These are phyloP conservation scores for Astragalus glycyphyllos DNA, from an alignment of 306 rosid genomes.

Conservation along the genomic window DNA sequence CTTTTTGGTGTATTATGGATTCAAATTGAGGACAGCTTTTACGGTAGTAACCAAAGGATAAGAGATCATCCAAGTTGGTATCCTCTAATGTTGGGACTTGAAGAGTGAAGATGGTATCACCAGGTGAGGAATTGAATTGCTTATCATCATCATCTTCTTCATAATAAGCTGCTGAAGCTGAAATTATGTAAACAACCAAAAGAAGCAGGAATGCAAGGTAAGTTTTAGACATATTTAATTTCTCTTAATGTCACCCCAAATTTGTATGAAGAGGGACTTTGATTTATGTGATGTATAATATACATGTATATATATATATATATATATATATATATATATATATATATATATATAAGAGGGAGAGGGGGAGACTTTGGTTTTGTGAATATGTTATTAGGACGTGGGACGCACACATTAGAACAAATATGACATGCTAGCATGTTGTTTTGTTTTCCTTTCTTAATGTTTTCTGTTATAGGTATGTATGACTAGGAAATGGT, in stretches of 20 bases:
- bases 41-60: conserved; percentile 59
- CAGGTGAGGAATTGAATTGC: conserved; percentile 8
- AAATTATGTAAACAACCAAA: conserved; percentile 43
- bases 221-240: conserved; percentile 34
- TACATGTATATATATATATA: too few relatives aligned
- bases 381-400: conserved; percentile 40
- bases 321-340: too few relatives aligned
- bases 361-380: conserved; percentile 40
- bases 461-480: not conserved
- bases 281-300: conserved; percentile 1
- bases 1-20: conserved; percentile 56
- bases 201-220: conserved; percentile 45
- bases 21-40: conserved; percentile 72
- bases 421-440: conserved; percentile 48
- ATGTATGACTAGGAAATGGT: not conserved
- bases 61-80: conserved; percentile 49
- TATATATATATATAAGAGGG: not conserved
- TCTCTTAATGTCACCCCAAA: not conserved
- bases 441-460: conserved; percentile 17
- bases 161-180: conserved; percentile 35
- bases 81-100: conserved; percentile 54
- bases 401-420: conserved; percentile 48
- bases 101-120: conserved; percentile 45
- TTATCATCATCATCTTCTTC: conserved; percentile 12
- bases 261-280: not conserved